Evolutionary conservation across 257 asterid species (phyloP).

Genomic region (Solanum chaucha): DNA sequence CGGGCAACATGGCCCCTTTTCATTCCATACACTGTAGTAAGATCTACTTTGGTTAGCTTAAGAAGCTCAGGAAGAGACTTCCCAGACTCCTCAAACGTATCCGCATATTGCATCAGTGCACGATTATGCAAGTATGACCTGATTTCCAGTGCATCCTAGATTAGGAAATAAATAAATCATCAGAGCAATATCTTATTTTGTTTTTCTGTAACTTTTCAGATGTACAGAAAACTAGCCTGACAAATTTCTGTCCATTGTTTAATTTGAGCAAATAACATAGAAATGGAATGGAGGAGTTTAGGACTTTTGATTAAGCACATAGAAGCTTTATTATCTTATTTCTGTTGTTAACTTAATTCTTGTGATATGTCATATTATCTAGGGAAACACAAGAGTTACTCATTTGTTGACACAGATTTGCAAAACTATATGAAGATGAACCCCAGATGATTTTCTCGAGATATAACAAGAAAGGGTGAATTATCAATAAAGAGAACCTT

Average conservation of each 20-base stretch:
- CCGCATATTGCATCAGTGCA: constrained; percentile 50
- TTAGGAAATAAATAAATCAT: background rate
- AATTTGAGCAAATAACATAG: background rate
- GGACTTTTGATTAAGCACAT: background rate
- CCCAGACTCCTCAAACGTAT: constrained; percentile 39
- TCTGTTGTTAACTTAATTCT: background rate
- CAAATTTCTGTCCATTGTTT: background rate
- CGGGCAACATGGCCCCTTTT: constrained; percentile 71
- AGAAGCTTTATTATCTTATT: background rate
- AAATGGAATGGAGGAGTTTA: background rate
- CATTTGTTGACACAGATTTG: background rate
- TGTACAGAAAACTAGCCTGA: background rate
- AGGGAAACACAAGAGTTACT: background rate
- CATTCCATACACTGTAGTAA: constrained; percentile 43
- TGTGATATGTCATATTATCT: background rate
- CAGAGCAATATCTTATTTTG: background rate
- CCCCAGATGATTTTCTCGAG: background rate
- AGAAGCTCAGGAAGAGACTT: constrained; percentile 59
- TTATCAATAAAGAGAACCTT: constrained; percentile 34
- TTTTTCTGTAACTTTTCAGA: background rate
- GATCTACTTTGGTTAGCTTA: constrained; percentile 25
- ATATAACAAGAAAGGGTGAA: background rate
- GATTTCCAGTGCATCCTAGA: constrained; percentile 64
- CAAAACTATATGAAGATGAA: background rate
- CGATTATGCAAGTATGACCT: constrained; percentile 77